phyloP scores from a whole-genome alignment of 495 filamentous ascomycete species.

The Barbatosphaeria neglecta region DNA sequence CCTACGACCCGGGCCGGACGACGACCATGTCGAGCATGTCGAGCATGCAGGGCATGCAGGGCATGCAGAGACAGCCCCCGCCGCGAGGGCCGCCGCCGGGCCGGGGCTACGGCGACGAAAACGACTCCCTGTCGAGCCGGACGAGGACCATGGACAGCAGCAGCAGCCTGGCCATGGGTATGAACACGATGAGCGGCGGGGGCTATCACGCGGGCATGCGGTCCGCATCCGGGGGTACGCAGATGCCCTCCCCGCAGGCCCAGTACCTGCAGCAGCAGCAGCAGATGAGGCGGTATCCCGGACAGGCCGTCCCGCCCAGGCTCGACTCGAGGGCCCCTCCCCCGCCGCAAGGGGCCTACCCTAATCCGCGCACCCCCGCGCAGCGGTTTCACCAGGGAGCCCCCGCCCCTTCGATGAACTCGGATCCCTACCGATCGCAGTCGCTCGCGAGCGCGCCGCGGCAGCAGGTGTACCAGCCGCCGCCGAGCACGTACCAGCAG shows the following conservation, averaged over 20 bases:
- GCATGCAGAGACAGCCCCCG: conserved; percentile 49
- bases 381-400: conserved; percentile 43
- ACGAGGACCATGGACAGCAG: conserved; percentile 28
- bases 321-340: conserved; percentile 23
- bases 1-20: conserved; percentile 37
- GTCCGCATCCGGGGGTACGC: conserved; percentile 33
- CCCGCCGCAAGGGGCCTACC: conserved; percentile 40
- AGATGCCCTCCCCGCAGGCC: conserved; percentile 24
- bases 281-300: conserved; percentile 42
- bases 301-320: conserved; percentile 22
- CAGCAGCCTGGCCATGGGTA: conserved; percentile 1
- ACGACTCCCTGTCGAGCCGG: conserved; percentile 15
- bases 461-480: conserved; percentile 51
- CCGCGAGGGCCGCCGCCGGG: conserved; percentile 46
- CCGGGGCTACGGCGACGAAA: conserved; percentile 28
- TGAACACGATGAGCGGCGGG: conserved; percentile 42
- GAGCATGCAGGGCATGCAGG: conserved; percentile 43
- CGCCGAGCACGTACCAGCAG: conserved; percentile 50
- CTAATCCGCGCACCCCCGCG: conserved; percentile 44
- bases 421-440: conserved; percentile 76
- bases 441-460: conserved; percentile 72
- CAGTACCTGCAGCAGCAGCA: conserved; percentile 26
- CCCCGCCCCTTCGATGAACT: conserved; percentile 61
- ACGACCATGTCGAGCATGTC: conserved; percentile 85
- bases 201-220: conserved; percentile 42